Evolutionary conservation across 2,329 filamentous ascomycete genomes (phyloP), one percentile per base, ranked within the genome.

Genomic region (Sphaerulina populicola): DNA sequence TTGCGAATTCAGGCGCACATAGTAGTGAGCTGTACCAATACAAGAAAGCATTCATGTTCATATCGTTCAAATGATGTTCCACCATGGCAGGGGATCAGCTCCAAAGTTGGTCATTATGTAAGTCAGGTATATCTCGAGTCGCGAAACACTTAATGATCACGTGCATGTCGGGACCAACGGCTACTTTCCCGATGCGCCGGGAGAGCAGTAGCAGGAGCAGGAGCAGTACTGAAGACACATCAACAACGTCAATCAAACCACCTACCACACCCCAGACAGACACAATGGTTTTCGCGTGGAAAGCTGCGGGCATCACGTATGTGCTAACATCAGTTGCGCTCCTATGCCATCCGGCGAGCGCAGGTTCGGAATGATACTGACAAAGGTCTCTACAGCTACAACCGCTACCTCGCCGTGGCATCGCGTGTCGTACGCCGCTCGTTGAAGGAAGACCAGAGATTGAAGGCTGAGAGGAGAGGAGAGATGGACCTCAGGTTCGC

Each of bases 201-300:
- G 23, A 27, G 23, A 27, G 23, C 23, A 27, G 23, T 4, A 27
- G 23, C 23, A 27, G 23, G 1, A 27, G 23, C 23, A 27, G 23
- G 23, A 27, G 23, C 23, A 27, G 23, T 27, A 27, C 48, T 38
- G 55, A 43, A 47, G 44, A 44, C 33, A 41, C 43, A 45, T 36
- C 43, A 30, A 35, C 14, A 8, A 31, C 41, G 12, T 31, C 45
- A 48, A 29, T 30, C 21, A 14, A 49, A 38, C 47, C 21, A 14
- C 42, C 42, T 30, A 51, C 14, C 18, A 47, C n/a, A 47, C 23
- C 38, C 58, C 62, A 53, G 44, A 66, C 66, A 69, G 65, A 68
- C 81, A 88, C 81, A 77, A 98, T 97, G 93, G 79, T 86, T 76
- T 91, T 90, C 78, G 88, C 90, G 71, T 98, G 91, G 93, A 97